These are phyloP conservation scores for Exserohilum rostratum DNA, from an alignment of 2,329 filamentous ascomycete species.

Conservation along the genomic window DNA sequence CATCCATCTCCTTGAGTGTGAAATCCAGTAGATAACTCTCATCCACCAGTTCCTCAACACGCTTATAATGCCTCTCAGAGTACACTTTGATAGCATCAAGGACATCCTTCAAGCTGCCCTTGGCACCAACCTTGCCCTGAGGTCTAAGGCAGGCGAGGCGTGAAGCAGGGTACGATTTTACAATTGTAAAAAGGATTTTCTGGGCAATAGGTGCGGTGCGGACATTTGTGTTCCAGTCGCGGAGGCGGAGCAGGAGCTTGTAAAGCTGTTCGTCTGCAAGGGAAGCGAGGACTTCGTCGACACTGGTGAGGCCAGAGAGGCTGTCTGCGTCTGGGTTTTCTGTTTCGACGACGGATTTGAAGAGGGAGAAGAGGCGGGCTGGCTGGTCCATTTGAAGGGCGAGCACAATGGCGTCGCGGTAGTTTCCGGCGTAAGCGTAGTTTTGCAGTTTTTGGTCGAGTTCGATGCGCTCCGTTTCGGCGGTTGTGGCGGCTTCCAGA, in stretches of 20 bases:
- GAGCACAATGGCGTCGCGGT: slow-evolving; percentile 89
- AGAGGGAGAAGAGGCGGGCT: slow-evolving; percentile 80
- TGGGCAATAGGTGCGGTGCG: slow-evolving; percentile 85
- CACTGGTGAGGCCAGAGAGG: slow-evolving; percentile 67
- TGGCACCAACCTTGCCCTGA: slow-evolving; percentile 40
- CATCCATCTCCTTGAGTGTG: slow-evolving; percentile 92
- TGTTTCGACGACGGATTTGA: slow-evolving; percentile 76
- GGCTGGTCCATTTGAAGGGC: slow-evolving; percentile 95
- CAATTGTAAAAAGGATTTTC: slow-evolving; percentile 77
- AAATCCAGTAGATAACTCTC: slow-evolving; percentile 96
- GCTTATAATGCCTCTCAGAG: slow-evolving; percentile 89
- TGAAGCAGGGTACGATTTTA: slow-evolving; percentile 79
- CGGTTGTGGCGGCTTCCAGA: slow-evolving; percentile 73
- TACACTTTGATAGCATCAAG: slow-evolving; percentile 87
- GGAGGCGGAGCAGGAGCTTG: slow-evolving; percentile 76
- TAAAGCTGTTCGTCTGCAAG: slow-evolving; percentile 87
- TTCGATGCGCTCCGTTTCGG: slow-evolving; percentile 80
- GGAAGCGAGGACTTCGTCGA: slow-evolving; percentile 81
- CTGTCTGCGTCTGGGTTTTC: slow-evolving; percentile 66
- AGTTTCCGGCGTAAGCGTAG: slow-evolving; percentile 84
- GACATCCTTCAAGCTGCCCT: slow-evolving; percentile 72
- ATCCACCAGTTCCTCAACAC: slow-evolving; percentile 87
- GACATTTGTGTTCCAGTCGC: slow-evolving; percentile 98
- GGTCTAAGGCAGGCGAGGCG: slow-evolving; percentile 71
- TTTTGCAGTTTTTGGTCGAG: slow-evolving; percentile 95